Conservation (phyloP, 148 eudicot species). For the Spergularia marina region DNA sequence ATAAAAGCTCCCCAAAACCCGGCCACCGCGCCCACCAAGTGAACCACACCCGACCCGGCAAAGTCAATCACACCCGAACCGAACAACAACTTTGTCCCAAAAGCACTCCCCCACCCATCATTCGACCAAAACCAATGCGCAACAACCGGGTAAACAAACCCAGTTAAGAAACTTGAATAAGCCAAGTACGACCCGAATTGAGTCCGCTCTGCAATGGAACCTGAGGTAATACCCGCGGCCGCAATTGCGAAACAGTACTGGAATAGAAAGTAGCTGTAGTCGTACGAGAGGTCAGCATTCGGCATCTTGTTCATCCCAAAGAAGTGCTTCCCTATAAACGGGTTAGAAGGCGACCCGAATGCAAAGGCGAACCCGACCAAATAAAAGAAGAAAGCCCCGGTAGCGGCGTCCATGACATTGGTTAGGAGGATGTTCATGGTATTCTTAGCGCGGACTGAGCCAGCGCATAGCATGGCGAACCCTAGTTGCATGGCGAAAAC, state of each 20-base stretch:
- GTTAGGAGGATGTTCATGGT: constrained; percentile 36
- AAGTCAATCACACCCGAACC: constrained; percentile 46
- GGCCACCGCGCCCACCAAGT: constrained; percentile 46
- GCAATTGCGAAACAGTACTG: constrained; percentile 29
- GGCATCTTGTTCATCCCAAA: constrained; percentile 23
- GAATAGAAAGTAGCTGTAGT: constrained; percentile 20
- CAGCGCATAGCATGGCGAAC: constrained; percentile 44
- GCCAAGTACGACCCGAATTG: constrained; percentile 24
- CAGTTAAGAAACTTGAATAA: constrained; percentile 23
- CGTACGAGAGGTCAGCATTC: not conserved
- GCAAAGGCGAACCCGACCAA: constrained; percentile 40
- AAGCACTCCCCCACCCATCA: constrained; percentile 27
- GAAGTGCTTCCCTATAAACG: constrained; percentile 37
- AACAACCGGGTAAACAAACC: constrained; percentile 27
- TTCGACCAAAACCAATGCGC: constrained; percentile 31
- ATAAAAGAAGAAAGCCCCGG: constrained; percentile 34
- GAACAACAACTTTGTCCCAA: constrained; percentile 20
- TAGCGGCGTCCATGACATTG: constrained; percentile 41
- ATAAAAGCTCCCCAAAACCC: constrained; percentile 49
- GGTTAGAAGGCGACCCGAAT: constrained; percentile 33
- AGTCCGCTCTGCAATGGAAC: constrained; percentile 27
- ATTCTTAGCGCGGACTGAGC: constrained; percentile 41
- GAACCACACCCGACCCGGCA: constrained; percentile 47
- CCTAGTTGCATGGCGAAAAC: constrained; percentile 47
- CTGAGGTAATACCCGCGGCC: constrained; percentile 26